These are phyloP conservation scores for Populus alba DNA, from an alignment of 345 rosid genomes.

Conservation along the genomic window DNA sequence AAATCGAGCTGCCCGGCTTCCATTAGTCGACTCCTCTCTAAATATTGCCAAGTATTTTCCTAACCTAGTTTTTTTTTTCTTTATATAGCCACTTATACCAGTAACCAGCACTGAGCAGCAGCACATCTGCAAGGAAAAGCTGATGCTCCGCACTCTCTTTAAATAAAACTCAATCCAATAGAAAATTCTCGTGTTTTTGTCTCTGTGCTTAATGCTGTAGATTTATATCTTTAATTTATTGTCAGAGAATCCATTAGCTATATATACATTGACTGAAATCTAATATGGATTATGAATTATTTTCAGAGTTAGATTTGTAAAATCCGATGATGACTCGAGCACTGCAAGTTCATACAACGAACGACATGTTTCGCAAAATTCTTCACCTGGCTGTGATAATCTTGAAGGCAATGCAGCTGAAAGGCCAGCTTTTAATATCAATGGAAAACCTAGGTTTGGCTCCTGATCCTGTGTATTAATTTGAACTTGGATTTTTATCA, in stretches of 20 bases:
- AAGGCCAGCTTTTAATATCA: constrained; percentile 40
- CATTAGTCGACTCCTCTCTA: constrained; percentile 33
- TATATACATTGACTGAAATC: neutral
- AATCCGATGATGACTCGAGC: constrained; percentile 73
- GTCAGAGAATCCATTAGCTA: constrained; percentile 14
- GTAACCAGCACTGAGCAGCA: neutral
- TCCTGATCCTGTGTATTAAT: constrained; percentile 7
- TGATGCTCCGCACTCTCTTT: neutral
- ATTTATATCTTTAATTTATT: constrained; percentile 1
- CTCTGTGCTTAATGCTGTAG: neutral
- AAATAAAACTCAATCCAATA: neutral
- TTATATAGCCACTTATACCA: neutral
- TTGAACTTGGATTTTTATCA: neutral
- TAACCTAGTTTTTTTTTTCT: neutral
- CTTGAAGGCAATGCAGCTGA: constrained; percentile 36
- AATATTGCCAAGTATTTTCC: constrained; percentile 45
- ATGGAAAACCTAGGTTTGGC: constrained; percentile 57
- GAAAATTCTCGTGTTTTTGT: neutral
- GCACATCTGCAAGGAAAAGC: constrained; percentile 14
- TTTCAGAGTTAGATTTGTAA: constrained; percentile 43
- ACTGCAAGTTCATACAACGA: constrained; percentile 50
- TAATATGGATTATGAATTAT: constrained; percentile 18
- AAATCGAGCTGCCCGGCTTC: constrained; percentile 34
- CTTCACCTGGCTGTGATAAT: constrained; percentile 39
- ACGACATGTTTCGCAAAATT: constrained; percentile 24